A percentile compares a stretch with the other conserved stretches of the same genome.
phyloP scores from a whole-genome alignment of 2,329 filamentous ascomycete genomes.

The Trichoderma breve region DNA sequence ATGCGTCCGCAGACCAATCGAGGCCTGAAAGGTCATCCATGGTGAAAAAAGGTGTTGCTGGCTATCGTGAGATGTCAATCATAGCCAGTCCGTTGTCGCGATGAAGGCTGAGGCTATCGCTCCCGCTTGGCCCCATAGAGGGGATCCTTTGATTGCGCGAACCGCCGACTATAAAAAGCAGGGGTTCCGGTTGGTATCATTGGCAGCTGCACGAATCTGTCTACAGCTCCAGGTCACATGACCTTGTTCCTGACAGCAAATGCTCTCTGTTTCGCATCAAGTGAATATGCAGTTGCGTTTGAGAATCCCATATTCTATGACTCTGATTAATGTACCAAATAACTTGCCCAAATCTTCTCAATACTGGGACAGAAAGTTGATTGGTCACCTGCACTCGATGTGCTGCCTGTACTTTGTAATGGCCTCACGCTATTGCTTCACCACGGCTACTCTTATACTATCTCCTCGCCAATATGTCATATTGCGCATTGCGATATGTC shows the following conservation, averaged over 20 bases:
- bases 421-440: neutral
- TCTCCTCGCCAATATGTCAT: neutral
- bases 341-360: neutral
- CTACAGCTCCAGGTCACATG: neutral
- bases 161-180: conserved; percentile 14
- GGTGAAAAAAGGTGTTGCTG: conserved; percentile 26
- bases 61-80: conserved; percentile 27
- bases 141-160: neutral
- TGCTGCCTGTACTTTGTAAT: neutral
- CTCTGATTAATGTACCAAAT: neutral
- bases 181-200: conserved; percentile 13
- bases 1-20: conserved; percentile 54
- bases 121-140: conserved; percentile 4
- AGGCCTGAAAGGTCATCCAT: conserved; percentile 64
- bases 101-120: conserved; percentile 14
- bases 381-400: neutral
- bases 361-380: neutral
- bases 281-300: neutral
- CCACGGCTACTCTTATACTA: neutral
- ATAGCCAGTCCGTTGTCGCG: conserved; percentile 27
- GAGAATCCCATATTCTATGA: neutral
- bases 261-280: neutral
- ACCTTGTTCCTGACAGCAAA: neutral
- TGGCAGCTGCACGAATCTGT: neutral
- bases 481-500: neutral